Evolutionary conservation across 768 basidiomycete genomes (phyloP).

Genomic region (Collybia nuda): DNA sequence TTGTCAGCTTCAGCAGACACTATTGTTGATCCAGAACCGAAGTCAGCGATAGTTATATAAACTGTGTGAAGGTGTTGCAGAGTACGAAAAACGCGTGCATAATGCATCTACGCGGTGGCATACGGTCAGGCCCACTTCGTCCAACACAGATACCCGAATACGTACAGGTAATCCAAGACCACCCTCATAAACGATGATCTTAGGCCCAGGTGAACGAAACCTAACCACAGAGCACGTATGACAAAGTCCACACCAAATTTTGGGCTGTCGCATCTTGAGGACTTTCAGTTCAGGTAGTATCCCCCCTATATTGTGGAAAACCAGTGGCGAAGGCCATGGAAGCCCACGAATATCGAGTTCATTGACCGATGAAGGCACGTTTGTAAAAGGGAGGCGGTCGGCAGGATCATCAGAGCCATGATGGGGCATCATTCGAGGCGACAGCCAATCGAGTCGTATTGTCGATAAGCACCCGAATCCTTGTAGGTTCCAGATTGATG

Average conservation of each 20-base stretch:
- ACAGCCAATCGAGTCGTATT: constrained; percentile 29
- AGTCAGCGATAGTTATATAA: constrained; percentile 26
- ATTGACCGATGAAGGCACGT: constrained; percentile 20
- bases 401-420: constrained; percentile 13
- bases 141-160: background rate
- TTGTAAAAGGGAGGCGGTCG: constrained; percentile 20
- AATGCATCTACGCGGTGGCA: constrained; percentile 25
- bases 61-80: constrained; percentile 27
- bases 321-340: constrained; percentile 29
- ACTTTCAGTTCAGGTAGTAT: constrained; percentile 22
- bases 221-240: constrained; percentile 26
- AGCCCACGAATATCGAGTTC: constrained; percentile 30
- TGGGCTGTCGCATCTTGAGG: constrained; percentile 23
- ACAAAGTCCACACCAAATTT: constrained; percentile 36
- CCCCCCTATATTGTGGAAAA: constrained; percentile 18
- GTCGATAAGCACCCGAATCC: constrained; percentile 17
- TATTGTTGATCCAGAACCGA: constrained; percentile 16
- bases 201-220: constrained; percentile 22
- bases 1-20: constrained; percentile 16
- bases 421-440: constrained; percentile 9
- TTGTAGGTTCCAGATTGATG: constrained; percentile 23
- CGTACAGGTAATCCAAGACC: constrained; percentile 35
- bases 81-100: constrained; percentile 23
- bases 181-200: constrained; percentile 25
- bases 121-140: background rate